phyloP scores from a whole-genome alignment of 306 rosid species.

The Fagus sylvatica region DNA sequence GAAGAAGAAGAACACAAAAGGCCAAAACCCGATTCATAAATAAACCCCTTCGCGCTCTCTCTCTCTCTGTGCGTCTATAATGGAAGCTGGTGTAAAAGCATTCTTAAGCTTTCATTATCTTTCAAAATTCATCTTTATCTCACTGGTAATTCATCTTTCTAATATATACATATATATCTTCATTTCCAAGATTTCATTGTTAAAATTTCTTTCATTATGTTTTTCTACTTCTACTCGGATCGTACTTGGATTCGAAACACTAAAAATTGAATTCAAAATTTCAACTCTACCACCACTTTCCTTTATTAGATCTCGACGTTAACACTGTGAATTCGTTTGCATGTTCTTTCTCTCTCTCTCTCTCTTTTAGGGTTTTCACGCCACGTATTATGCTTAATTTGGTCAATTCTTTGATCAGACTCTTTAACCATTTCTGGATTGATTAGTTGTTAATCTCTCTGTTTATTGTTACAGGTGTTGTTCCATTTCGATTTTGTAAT shows the following conservation, averaged over 20 bases:
- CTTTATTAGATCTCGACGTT: no score
- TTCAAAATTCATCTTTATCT: constrained; percentile 32
- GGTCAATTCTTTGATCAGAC: neutral
- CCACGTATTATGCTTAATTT: neutral
- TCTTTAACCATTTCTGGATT: neutral
- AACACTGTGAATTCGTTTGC: neutral
- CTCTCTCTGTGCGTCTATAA: neutral
- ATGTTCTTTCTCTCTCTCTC: neutral
- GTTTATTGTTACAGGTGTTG: constrained; percentile 46
- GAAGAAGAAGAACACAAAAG: no score
- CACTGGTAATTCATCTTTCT: constrained; percentile 34
- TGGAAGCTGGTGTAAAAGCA: neutral
- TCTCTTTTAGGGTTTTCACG: constrained; percentile 21
- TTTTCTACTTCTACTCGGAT: neutral
- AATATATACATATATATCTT: no score
- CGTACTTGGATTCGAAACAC: neutral
- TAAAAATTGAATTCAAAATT: neutral
- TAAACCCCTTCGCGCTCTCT: neutral
- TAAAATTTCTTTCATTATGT: neutral
- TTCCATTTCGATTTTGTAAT: constrained; percentile 23
- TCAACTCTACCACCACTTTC: no score
- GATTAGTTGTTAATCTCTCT: constrained; percentile 4
- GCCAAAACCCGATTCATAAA: neutral
- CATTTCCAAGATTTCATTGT: no score
- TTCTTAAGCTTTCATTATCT: constrained; percentile 17